Evolutionary conservation across 768 basidiomycete genomes (phyloP).

Genomic region (Crepidotus variabilis): DNA sequence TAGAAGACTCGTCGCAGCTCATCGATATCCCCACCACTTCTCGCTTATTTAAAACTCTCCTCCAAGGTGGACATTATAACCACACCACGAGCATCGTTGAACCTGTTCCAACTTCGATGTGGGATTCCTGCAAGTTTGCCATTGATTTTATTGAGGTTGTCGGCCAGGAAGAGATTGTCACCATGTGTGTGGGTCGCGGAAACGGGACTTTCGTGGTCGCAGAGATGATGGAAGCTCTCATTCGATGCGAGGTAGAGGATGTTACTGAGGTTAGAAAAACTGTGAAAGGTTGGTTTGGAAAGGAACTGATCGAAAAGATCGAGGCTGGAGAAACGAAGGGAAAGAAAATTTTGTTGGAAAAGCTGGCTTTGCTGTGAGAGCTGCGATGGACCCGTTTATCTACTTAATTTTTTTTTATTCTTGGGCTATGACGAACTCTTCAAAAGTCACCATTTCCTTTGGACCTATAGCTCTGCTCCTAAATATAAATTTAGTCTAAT

Average conservation of each 20-base stretch:
- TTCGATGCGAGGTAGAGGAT: constrained; percentile 31
- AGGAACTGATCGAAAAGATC: constrained; percentile 42
- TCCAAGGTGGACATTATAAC: constrained; percentile 89
- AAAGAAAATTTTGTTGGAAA: constrained; percentile 65
- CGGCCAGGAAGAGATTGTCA: constrained; percentile 44
- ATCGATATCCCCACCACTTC: constrained; percentile 83
- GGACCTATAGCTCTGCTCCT: no score
- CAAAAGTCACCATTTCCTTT: no score
- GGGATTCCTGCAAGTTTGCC: constrained; percentile 61
- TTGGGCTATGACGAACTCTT: no score
- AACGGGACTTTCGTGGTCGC: constrained; percentile 76
- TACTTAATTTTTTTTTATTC: no score
- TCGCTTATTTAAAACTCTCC: constrained; percentile 81
- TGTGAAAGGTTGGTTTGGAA: constrained; percentile 58
- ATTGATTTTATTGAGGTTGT: constrained; percentile 50
- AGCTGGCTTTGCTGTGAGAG: constrained; percentile 30
- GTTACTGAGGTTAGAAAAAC: constrained; percentile 34
- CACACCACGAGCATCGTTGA: constrained; percentile 54
- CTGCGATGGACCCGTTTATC: no score
- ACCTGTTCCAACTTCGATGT: constrained; percentile 36
- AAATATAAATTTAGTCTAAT: no score
- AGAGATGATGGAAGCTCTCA: constrained; percentile 62
- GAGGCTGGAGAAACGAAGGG: constrained; percentile 64
- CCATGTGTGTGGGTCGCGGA: constrained; percentile 54
- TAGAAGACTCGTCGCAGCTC: constrained; percentile 47